Percentiles rank a stretch among this genome's conserved stretches.
Conservation (phyloP, 441 rosid genomes). For the Adansonia gregorii region DNA sequence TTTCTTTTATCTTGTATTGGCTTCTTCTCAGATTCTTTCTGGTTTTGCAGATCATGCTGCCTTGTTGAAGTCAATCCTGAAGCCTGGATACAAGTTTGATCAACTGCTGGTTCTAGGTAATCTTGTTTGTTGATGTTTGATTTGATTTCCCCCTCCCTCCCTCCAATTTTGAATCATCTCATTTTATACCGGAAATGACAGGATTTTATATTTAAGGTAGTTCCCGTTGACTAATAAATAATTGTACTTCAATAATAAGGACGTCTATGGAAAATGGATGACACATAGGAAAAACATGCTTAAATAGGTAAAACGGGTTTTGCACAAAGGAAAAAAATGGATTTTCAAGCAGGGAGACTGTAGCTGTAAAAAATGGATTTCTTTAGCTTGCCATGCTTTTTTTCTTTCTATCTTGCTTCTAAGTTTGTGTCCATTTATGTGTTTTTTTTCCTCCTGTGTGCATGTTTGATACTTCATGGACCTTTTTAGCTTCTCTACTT, state of each 20-base stretch:
- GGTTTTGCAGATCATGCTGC: constrained; percentile 67
- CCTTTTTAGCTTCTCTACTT: not conserved
- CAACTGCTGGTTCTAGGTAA: constrained; percentile 89
- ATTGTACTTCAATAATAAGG: not conserved
- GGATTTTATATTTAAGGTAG: not conserved
- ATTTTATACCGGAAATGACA: constrained; percentile 6
- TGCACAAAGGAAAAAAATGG: not conserved
- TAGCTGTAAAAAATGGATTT: not conserved
- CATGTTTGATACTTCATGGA: constrained; percentile 3
- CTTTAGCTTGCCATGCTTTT: not conserved
- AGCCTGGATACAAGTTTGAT: constrained; percentile 86
- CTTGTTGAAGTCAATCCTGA: constrained; percentile 67
- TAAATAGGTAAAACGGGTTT: not conserved
- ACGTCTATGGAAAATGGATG: not conserved
- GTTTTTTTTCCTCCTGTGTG: not conserved
- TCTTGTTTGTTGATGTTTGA: constrained; percentile 25
- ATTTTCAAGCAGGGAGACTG: constrained; percentile 5
- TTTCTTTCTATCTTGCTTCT: constrained; percentile 8
- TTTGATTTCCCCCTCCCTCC: not conserved
- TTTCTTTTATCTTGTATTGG: constrained; percentile 18
- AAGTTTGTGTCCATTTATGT: constrained; percentile 7
- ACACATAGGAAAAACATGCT: constrained; percentile 6
- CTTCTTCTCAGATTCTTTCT: constrained; percentile 34
- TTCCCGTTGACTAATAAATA: constrained; percentile 11
- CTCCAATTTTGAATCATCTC: not conserved